Percentiles rank a stretch among this genome's conserved stretches.
Evolutionary conservation across 306 rosid species (phyloP).

Genomic region (Corylus americana): DNA sequence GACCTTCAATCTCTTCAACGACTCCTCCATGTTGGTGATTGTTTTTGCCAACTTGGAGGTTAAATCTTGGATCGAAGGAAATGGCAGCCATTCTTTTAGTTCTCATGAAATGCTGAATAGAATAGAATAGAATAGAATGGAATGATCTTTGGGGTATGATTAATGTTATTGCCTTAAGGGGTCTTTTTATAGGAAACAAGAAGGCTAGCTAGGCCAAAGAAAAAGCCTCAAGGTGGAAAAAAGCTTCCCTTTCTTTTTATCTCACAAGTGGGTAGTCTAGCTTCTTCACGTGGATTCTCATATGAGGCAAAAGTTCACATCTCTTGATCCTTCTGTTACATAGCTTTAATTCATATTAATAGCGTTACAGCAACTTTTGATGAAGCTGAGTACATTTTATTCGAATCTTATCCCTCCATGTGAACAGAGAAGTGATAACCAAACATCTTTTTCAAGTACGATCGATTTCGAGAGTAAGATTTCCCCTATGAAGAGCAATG

Average conservation of each 20-base stretch:
- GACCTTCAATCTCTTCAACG: slow-evolving; percentile 72
- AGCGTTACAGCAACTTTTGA: background rate
- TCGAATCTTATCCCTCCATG: background rate
- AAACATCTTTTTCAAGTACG: background rate
- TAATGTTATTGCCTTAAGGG: slow-evolving; percentile 19
- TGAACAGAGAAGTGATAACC: background rate
- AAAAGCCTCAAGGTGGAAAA: slow-evolving; percentile 17
- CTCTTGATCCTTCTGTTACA: background rate
- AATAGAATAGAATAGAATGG: background rate
- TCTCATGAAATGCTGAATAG: slow-evolving; percentile 12
- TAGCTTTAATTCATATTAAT: background rate
- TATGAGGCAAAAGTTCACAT: slow-evolving; percentile 9
- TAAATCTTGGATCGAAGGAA: slow-evolving; percentile 47
- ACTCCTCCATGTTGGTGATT: slow-evolving; percentile 40
- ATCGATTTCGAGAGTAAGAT: background rate
- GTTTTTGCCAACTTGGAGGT: slow-evolving; percentile 32
- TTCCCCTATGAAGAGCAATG: background rate
- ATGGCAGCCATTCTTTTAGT: slow-evolving; percentile 57
- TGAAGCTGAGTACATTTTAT: background rate
- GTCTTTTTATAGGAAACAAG: slow-evolving; percentile 53
- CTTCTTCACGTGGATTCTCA: slow-evolving; percentile 36
- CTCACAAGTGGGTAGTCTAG: slow-evolving; percentile 27
- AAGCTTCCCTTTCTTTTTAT: slow-evolving; percentile 12
- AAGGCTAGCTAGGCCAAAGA: background rate
- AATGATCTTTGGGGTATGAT: slow-evolving; percentile 27